Conservation (phyloP, 768 basidiomycete genomes). For the Tulasnella sp. region DNA sequence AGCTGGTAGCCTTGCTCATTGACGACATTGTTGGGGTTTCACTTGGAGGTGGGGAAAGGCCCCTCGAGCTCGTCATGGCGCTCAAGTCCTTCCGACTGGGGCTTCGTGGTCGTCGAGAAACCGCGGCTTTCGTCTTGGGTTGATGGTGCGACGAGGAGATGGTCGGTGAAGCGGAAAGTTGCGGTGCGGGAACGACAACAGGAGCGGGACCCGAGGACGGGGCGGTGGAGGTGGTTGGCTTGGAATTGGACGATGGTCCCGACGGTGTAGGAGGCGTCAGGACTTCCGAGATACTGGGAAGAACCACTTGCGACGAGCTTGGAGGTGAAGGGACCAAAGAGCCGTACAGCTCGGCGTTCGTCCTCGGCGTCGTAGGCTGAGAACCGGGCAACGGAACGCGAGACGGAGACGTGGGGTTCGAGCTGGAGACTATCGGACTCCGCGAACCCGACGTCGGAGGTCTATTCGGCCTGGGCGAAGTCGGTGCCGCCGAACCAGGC, state of each 20-base stretch:
- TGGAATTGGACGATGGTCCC: neutral
- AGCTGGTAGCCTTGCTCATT: neutral
- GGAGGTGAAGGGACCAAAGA: neutral
- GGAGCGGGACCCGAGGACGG: neutral
- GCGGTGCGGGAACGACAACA: neutral
- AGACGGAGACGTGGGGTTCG: neutral
- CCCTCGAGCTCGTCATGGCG: neutral
- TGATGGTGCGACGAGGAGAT: neutral
- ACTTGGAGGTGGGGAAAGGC: neutral
- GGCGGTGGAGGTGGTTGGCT: neutral
- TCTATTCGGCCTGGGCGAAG: neutral
- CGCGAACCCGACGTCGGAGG: neutral
- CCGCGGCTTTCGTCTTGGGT: neutral
- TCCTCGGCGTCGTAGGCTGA: neutral
- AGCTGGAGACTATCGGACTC: neutral
- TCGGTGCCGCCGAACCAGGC: neutral
- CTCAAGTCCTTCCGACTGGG: neutral
- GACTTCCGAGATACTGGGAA: neutral
- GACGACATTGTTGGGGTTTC: neutral
- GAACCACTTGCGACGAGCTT: neutral
- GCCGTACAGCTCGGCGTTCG: neutral
- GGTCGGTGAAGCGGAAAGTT: neutral
- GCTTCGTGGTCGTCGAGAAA: neutral
- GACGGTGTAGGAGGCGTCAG: neutral
- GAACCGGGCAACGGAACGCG: neutral